Evolutionary conservation across 495 filamentous ascomycete species (phyloP), one percentile per base, ranked within the genome.

Genomic region (Penicillium paxilli): DNA sequence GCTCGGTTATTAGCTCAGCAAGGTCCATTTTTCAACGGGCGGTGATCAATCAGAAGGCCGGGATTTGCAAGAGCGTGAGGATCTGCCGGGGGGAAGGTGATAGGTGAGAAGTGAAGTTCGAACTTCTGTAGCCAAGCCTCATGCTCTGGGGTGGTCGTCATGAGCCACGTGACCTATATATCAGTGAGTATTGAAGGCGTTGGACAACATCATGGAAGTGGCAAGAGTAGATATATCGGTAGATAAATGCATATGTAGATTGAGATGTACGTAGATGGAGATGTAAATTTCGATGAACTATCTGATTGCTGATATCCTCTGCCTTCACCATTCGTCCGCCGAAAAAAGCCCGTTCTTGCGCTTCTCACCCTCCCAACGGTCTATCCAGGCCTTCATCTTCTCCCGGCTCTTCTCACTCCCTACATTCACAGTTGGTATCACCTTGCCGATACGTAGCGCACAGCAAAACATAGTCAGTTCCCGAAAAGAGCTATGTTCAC

Each of bases 361-460:
- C 78, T 90, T 85, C 73, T 97, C 91, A n/a, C 69, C 75, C 52
- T 88, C 73, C 94, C 94, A 98, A 64, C 83, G 78, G 61, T 97
- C 91, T 49, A 88, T 82, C 94, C 94, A 98, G 9, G 63, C 79
- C 79, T 90, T 96, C 94, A 98, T 98, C 68, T 80, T 80, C 69
- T 86, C 85, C 45, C 94, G 78, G 32, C 73, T 77, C 68, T 82
- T 87, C 54, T 77, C 76, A 58, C 70, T 85, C 16, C 91, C 91
- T 12, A 96, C 88, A 70, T 98, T 97, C 0, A 98, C 94, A 5
- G 94, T 98, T 2, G 94, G 94, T 16, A 98, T 86, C 3, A 98
- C 81, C 70, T 84, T 87, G 47, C 91, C 91, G 51, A 98, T 93
- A 44, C 89, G 72, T 69, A 98, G 67, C 48, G 85, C 85, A 72